Evolutionary conservation across 768 basidiomycete species (phyloP).

Genomic region (Epithele typhae): DNA sequence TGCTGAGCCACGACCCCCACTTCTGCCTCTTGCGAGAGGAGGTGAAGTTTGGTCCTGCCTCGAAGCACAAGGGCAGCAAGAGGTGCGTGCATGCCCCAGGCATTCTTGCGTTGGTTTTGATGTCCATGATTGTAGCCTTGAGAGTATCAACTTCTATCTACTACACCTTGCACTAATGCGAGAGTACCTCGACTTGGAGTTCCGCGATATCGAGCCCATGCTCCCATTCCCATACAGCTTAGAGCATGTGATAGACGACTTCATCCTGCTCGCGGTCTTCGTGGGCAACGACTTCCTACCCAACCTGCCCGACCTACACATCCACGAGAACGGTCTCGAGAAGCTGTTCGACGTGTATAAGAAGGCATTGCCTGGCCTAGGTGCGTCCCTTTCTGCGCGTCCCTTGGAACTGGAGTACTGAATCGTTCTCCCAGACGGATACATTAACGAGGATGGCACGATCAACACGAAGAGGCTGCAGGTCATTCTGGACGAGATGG

Average conservation of each 20-base stretch:
- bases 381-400: constrained; percentile 31
- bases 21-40: constrained; percentile 97
- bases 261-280: constrained; percentile 93
- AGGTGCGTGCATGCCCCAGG: constrained; percentile 33
- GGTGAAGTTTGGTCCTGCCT: constrained; percentile 89
- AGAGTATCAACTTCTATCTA: constrained; percentile 89
- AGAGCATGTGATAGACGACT: constrained; percentile 96
- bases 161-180: constrained; percentile 92
- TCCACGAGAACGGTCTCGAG: constrained; percentile 95
- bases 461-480: constrained; percentile 82
- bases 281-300: constrained; percentile 98
- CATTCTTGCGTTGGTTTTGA: background rate
- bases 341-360: constrained; percentile 94
- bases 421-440: constrained; percentile 64
- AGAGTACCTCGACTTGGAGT: constrained; percentile 97
- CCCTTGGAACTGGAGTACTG: background rate
- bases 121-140: constrained; percentile 36
- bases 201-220: constrained; percentile 60
- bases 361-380: constrained; percentile 75
- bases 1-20: constrained; percentile 97
- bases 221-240: constrained; percentile 83
- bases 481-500: constrained; percentile 84
- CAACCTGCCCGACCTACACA: constrained; percentile 93
- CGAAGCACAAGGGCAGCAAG: constrained; percentile 63
- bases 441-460: constrained; percentile 84